These are phyloP conservation scores for Trichoderma arundinaceum DNA, from an alignment of 2,329 filamentous ascomycete genomes.

Conservation along the genomic window DNA sequence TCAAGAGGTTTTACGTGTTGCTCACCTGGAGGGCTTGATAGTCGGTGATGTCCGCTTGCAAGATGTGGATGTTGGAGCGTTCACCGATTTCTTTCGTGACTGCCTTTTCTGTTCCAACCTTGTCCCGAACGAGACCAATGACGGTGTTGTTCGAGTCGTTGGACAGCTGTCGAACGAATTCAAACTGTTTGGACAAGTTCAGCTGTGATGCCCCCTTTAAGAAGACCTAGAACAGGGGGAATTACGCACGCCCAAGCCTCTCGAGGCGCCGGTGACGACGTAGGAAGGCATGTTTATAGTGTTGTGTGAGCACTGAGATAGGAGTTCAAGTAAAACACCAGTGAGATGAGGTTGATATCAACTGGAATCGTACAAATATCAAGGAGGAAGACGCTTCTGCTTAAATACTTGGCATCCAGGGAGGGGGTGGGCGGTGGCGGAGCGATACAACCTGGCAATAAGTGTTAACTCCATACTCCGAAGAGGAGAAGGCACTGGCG, in stretches of 20 bases:
- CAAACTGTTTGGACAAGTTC: not conserved
- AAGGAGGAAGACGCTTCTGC: no score
- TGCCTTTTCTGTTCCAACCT: not conserved
- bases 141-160: constrained; percentile 6
- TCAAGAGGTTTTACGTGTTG: not conserved
- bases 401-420: no score
- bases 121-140: constrained; percentile 16
- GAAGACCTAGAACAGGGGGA: no score
- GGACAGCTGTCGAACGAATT: constrained; percentile 6
- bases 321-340: no score
- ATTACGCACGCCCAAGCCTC: constrained; percentile 7
- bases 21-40: constrained; percentile 5
- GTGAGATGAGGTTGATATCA: no score
- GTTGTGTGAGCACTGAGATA: not conserved
- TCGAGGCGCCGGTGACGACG: constrained; percentile 6
- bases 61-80: constrained; percentile 16
- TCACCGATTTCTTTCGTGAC: not conserved
- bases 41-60: constrained; percentile 15
- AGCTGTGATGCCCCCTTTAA: accelerated
- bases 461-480: no score
- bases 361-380: no score
- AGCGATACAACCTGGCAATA: no score
- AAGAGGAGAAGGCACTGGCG: no score
- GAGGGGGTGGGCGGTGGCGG: no score
- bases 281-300: constrained; percentile 4